Evolutionary conservation across 495 filamentous ascomycete genomes (phyloP).

Genomic region (Penicillium malachiteum): DNA sequence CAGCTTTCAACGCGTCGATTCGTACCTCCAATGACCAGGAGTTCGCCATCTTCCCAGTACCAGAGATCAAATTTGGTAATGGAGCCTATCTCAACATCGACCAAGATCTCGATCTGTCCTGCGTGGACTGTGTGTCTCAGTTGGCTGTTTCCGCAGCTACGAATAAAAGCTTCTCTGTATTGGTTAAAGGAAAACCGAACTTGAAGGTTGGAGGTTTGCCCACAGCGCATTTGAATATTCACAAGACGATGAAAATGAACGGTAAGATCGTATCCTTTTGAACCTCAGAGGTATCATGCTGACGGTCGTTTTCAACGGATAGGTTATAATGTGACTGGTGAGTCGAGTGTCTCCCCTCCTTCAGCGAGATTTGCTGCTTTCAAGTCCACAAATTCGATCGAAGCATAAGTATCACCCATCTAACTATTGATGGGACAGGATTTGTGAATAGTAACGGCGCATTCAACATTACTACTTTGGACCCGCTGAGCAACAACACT

Average conservation of each 20-base stretch:
- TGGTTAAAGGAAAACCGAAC: constrained; percentile 23
- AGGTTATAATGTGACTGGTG: constrained; percentile 31
- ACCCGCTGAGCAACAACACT: constrained; percentile 17
- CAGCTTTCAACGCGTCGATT: constrained; percentile 27
- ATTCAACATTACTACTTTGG: constrained; percentile 27
- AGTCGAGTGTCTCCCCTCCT: not conserved
- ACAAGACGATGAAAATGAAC: constrained; percentile 28
- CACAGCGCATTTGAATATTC: constrained; percentile 29
- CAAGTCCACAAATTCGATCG: too few relatives aligned
- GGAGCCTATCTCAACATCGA: constrained; percentile 22
- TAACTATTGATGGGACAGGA: constrained; percentile 11
- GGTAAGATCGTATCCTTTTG: not conserved
- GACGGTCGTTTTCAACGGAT: not conserved
- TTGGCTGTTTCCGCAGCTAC: constrained; percentile 23
- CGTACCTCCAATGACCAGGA: constrained; percentile 12
- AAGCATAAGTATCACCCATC: too few relatives aligned
- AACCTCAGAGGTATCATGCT: not conserved
- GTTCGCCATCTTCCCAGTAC: constrained; percentile 26
- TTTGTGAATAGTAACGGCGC: constrained; percentile 21
- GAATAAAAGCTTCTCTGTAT: constrained; percentile 21
- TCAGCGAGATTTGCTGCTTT: too few relatives aligned
- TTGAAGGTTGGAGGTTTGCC: constrained; percentile 25
- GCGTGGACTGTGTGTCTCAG: constrained; percentile 28
- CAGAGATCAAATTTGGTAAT: constrained; percentile 19
- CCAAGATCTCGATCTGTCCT: constrained; percentile 29